Evolutionary conservation across 2,329 filamentous ascomycete species (phyloP).

Genomic region (Aureobasidium sp.): DNA sequence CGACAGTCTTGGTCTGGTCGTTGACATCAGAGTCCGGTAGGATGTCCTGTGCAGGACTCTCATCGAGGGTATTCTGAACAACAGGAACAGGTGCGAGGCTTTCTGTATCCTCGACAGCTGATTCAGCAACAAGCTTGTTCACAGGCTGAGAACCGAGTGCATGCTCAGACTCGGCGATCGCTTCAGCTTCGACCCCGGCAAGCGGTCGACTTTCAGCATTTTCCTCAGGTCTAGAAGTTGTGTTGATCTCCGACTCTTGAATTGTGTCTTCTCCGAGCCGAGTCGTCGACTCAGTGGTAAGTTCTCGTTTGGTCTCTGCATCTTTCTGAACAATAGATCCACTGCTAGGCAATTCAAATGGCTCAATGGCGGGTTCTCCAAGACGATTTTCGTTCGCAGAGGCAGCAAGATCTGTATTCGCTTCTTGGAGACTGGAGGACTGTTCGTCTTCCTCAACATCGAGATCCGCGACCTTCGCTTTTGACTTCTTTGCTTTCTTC

Average conservation of each 20-base stretch:
- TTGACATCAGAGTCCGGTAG: not conserved
- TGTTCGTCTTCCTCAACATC: not conserved
- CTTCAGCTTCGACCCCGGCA: too few relatives aligned
- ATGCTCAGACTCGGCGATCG: not conserved
- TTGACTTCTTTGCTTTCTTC: constrained; percentile 12
- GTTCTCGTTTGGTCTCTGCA: not conserved
- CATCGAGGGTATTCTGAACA: not conserved
- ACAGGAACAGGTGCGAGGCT: not conserved
- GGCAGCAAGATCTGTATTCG: not conserved
- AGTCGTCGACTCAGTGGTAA: not conserved
- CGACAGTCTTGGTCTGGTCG: not conserved
- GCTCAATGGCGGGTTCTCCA: not conserved
- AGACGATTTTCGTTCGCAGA: not conserved
- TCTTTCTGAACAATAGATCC: not conserved
- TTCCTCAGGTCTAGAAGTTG: not conserved
- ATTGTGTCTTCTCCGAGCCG: not conserved
- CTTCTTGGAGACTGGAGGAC: not conserved
- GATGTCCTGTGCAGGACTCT: too few relatives aligned
- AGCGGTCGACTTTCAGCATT: not conserved
- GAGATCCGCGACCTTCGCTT: not conserved
- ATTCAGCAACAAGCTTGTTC: not conserved
- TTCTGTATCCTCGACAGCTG: not conserved
- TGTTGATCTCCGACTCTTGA: not conserved
- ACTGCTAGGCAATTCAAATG: not conserved
- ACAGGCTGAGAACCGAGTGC: not conserved